Evolutionary conservation across 2,329 filamentous ascomycete species (phyloP).

Genomic region (Aspergillus ruber): DNA sequence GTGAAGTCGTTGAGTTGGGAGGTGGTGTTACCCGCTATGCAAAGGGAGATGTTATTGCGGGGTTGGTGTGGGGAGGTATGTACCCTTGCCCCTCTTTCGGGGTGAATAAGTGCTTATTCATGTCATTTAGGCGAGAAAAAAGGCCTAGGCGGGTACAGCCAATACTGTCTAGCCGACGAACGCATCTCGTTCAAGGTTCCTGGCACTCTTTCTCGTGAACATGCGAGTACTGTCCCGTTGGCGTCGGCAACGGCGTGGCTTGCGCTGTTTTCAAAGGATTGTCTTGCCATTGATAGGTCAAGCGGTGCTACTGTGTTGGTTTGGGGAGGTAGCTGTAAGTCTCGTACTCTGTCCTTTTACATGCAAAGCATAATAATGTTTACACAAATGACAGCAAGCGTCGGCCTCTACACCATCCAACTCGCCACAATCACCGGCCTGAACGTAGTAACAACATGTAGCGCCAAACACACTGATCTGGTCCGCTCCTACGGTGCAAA

Average conservation of each 20-base stretch:
- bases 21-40: conserved; percentile 19
- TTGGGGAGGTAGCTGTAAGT: conserved; percentile 42
- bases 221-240: conserved; percentile 37
- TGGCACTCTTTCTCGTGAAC: conserved; percentile 17
- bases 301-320: conserved; percentile 28
- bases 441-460: conserved; percentile 33
- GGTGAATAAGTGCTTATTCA: too few species aligned
- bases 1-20: conserved; percentile 27
- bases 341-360: neutral
- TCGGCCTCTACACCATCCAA: conserved; percentile 35
- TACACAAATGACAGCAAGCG: conserved; percentile 23
- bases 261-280: conserved; percentile 34
- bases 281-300: conserved; percentile 27
- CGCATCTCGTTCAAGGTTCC: conserved; percentile 38
- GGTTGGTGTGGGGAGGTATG: conserved; percentile 27
- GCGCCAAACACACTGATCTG: conserved; percentile 24
- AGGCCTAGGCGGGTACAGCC: conserved; percentile 34
- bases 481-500: conserved; percentile 29
- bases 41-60: conserved; percentile 29
- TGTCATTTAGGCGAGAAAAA: conserved; percentile 4
- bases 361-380: neutral
- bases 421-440: conserved; percentile 27
- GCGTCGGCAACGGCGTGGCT: conserved; percentile 36
- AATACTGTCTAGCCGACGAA: conserved; percentile 38
- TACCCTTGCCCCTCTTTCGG: too few species aligned